These are phyloP conservation scores for Lipomyces yamanashiensis DNA, from an alignment of 805 yeast genomes.

Conservation along the genomic window DNA sequence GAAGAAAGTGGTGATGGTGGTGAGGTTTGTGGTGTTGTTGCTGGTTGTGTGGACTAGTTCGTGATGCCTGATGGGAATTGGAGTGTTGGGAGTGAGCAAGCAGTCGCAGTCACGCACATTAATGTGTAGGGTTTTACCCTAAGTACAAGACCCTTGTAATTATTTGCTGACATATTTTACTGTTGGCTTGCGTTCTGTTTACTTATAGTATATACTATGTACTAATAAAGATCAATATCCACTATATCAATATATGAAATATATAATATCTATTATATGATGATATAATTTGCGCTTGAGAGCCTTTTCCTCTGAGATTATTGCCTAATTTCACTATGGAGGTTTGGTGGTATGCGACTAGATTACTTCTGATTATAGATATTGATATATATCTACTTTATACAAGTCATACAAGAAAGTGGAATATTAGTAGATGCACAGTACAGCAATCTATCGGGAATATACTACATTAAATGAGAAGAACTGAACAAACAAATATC, in stretches of 20 bases:
- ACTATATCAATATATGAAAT: background rate
- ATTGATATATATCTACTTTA: too few relatives aligned
- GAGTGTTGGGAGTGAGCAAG: conserved; percentile 22
- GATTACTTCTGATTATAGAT: conserved; percentile 25
- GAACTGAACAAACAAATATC: too few relatives aligned
- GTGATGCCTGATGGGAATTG: conserved; percentile 16
- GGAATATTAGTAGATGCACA: background rate
- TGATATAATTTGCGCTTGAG: conserved; percentile 64
- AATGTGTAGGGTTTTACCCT: conserved; percentile 17
- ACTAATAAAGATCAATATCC: background rate
- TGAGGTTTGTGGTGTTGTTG: background rate
- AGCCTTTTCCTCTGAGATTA: conserved; percentile 48
- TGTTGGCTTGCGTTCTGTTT: background rate
- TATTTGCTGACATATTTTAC: background rate
- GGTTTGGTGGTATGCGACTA: conserved; percentile 48
- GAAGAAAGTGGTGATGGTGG: background rate
- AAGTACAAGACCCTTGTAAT: conserved; percentile 3
- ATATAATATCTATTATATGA: conserved; percentile 43
- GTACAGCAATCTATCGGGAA: too few relatives aligned
- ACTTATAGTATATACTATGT: background rate
- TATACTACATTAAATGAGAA: too few relatives aligned
- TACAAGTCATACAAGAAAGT: background rate
- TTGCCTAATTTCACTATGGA: conserved; percentile 54
- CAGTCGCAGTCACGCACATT: conserved; percentile 16
- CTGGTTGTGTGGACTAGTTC: conserved; percentile 6